Conservation (phyloP, 176 grass and related monocot species). For the Ensete glaucum region DNA sequence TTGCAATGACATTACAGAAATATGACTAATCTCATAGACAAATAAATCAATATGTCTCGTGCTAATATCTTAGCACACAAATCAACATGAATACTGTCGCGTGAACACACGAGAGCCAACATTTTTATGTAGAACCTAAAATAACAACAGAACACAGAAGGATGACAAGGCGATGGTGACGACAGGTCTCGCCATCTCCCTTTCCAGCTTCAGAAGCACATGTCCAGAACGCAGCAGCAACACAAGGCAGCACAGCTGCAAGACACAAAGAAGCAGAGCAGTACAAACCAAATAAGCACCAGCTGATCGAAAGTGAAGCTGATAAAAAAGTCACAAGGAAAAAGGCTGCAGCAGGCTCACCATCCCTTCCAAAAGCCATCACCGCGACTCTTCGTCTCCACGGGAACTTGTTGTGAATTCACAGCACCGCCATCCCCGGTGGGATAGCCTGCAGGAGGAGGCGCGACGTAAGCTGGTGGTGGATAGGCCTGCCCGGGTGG, state of each 20-base stretch:
- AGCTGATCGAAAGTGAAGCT: not conserved
- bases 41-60: too few species aligned
- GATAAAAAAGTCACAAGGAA: not conserved
- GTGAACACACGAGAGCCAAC: too few species aligned
- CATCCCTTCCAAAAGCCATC: conserved; percentile 72
- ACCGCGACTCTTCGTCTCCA: conserved; percentile 20
- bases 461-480: conserved; percentile 36
- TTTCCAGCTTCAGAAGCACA: conserved; percentile 36
- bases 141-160: too few species aligned
- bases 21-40: too few species aligned
- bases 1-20: too few species aligned
- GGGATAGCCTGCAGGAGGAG: conserved; percentile 26
- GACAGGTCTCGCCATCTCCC: too few species aligned
- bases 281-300: not conserved
- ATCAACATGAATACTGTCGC: too few species aligned
- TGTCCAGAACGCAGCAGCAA: conserved; percentile 67
- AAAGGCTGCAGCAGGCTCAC: conserved; percentile 8
- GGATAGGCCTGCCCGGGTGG: conserved; percentile 24
- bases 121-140: too few species aligned
- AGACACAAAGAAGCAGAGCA: not conserved
- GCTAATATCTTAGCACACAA: too few species aligned
- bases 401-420: conserved; percentile 27
- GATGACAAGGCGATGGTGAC: too few species aligned
- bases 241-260: conserved; percentile 54
- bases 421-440: not conserved